Evolutionary conservation across 148 eudicot genomes (phyloP).

Genomic region (Spergularia bocconei): DNA sequence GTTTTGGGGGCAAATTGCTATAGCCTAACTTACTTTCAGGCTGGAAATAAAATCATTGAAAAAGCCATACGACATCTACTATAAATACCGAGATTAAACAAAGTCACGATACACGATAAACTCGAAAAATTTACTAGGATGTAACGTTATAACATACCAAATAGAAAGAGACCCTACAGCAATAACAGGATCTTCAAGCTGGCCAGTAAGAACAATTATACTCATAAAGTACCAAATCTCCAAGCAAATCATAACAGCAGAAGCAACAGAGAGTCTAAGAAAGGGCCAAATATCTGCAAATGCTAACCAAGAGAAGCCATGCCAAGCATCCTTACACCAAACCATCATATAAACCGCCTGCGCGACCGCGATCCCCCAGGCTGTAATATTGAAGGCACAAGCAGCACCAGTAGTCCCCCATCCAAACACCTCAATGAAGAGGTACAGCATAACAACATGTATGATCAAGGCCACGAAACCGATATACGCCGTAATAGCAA

Average conservation of each 20-base stretch:
- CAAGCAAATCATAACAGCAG: constrained; percentile 88
- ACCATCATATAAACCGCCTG: constrained; percentile 64
- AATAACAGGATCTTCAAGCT: constrained; percentile 77
- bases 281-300: constrained; percentile 82
- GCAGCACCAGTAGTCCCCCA: constrained; percentile 91
- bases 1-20: too few relatives aligned
- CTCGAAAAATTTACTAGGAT: too few relatives aligned
- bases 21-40: too few relatives aligned
- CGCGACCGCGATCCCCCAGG: constrained; percentile 70
- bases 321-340: constrained; percentile 89
- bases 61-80: too few relatives aligned
- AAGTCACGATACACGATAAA: too few relatives aligned
- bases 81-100: too few relatives aligned
- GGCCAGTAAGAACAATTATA: constrained; percentile 87
- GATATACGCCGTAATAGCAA: constrained; percentile 64
- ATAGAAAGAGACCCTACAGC: constrained; percentile 93
- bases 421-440: constrained; percentile 58
- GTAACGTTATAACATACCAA: constrained; percentile 41
- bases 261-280: constrained; percentile 65
- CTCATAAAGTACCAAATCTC: constrained; percentile 97
- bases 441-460: constrained; percentile 49
- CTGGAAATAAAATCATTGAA: too few relatives aligned
- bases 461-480: constrained; percentile 58
- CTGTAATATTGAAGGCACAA: constrained; percentile 62
- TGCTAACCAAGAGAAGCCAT: constrained; percentile 73